Evolutionary conservation across 2,329 filamentous ascomycete species (phyloP).

Genomic region (Colletotrichum sp.): DNA sequence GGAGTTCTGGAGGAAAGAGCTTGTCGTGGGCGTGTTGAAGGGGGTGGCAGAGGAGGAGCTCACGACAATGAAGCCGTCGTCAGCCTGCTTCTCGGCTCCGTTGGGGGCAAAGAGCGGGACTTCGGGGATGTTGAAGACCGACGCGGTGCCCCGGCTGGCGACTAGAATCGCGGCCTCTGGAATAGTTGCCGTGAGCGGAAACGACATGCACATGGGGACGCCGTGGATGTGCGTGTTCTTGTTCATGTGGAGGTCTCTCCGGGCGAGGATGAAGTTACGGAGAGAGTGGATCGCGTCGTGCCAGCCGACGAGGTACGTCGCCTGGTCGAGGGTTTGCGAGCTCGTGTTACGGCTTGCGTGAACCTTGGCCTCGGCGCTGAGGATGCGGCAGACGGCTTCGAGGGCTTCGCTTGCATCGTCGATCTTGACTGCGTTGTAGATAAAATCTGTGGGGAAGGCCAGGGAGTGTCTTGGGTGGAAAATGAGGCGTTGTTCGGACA

Average conservation of each 20-base stretch:
- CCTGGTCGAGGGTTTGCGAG: not conserved
- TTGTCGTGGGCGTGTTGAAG: not conserved
- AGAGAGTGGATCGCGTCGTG: not conserved
- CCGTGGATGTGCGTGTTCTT: not conserved
- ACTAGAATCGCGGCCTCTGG: not conserved
- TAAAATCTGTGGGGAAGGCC: not conserved
- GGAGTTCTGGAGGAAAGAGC: not conserved
- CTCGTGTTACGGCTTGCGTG: not conserved
- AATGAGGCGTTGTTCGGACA: not conserved
- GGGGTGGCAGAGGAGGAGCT: not conserved
- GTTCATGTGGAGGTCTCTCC: not conserved
- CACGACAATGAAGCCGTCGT: too few species aligned
- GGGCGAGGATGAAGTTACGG: not conserved
- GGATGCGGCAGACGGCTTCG: not conserved
- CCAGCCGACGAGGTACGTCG: not conserved
- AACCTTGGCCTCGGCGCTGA: not conserved
- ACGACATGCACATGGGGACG: not conserved
- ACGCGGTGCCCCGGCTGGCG: not conserved
- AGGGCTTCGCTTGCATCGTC: not conserved
- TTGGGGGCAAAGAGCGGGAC: not conserved
- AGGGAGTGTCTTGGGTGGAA: not conserved
- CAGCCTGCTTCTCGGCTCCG: too few species aligned
- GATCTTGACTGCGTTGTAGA: not conserved
- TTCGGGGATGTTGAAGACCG: not conserved
- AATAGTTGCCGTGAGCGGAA: not conserved